phyloP scores from a whole-genome alignment of 2,329 filamentous ascomycete genomes.

The Blastomyces parvus region DNA sequence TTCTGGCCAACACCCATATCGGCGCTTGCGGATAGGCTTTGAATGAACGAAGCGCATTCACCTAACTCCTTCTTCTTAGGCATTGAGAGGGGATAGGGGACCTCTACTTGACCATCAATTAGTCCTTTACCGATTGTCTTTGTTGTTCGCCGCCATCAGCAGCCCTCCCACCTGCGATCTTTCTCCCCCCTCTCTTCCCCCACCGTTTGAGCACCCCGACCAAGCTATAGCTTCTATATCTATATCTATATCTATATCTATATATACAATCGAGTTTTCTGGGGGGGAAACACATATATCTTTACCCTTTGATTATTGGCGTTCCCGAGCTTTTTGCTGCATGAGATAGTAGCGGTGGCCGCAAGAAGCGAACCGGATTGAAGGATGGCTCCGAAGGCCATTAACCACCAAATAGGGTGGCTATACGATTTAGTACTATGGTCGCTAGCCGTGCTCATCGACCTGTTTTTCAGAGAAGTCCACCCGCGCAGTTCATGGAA shows the following conservation, averaged over 20 bases:
- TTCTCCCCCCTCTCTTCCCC: not conserved
- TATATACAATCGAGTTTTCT: not conserved
- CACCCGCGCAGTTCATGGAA: slow-evolving; percentile 93
- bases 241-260: too few relatives aligned
- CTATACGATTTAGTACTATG: slow-evolving; percentile 43
- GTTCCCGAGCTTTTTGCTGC: not conserved
- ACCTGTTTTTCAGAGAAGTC: slow-evolving; percentile 97
- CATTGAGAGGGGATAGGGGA: not conserved
- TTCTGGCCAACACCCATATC: not conserved
- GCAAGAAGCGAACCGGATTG: not conserved
- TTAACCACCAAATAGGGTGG: slow-evolving; percentile 41
- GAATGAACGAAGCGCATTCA: not conserved
- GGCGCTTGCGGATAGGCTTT: not conserved
- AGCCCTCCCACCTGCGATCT: not conserved
- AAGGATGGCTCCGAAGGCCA: slow-evolving; percentile 29
- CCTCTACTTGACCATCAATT: not conserved
- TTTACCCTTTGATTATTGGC: not conserved
- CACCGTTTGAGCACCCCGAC: not conserved
- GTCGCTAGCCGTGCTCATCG: slow-evolving; percentile 59
- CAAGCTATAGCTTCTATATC: not conserved
- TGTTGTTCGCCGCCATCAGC: not conserved
- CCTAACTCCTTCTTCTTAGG: not conserved
- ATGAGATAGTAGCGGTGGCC: not conserved
- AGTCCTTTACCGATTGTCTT: not conserved
- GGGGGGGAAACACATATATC: not conserved